Evolutionary conservation across 441 rosid species (phyloP).

Genomic region (Adansonia rubrostipa): DNA sequence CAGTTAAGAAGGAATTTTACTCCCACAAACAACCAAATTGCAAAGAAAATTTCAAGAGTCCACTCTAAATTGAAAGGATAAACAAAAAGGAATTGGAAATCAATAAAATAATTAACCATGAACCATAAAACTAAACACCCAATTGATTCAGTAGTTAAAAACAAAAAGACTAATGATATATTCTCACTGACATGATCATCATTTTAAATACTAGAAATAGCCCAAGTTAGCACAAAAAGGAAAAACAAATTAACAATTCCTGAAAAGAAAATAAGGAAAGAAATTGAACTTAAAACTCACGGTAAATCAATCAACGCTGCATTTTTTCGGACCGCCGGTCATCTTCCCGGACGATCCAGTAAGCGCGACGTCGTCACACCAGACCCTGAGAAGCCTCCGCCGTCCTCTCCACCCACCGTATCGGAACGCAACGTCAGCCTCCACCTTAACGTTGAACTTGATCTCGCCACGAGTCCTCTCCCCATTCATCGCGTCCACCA

Average conservation of each 20-base stretch:
- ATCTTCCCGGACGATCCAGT: conserved; percentile 59
- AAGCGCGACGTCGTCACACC: conserved; percentile 49
- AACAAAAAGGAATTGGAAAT: not conserved
- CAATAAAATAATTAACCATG: not conserved
- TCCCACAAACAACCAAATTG: not conserved
- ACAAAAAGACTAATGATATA: not conserved
- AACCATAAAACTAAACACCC: not conserved
- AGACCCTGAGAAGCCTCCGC: conserved; percentile 46
- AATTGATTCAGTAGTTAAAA: not conserved
- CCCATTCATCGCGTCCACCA: conserved; percentile 37
- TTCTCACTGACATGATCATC: not conserved
- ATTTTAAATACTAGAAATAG: not conserved
- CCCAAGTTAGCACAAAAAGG: not conserved
- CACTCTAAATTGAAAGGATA: not conserved
- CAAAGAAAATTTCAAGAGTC: not conserved
- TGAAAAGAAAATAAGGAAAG: not conserved
- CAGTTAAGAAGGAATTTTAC: not conserved
- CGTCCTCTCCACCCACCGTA: conserved; percentile 57
- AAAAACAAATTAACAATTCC: not conserved
- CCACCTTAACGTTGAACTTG: conserved; percentile 52
- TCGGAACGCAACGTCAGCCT: conserved; percentile 48
- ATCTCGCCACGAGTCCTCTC: conserved; percentile 48
- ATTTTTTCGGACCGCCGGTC: conserved; percentile 48
- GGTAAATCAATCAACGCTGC: conserved; percentile 47
- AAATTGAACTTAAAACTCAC: conserved; percentile 8